Conservation (phyloP, 345 rosid genomes). For the Lepidium aucheri region DNA sequence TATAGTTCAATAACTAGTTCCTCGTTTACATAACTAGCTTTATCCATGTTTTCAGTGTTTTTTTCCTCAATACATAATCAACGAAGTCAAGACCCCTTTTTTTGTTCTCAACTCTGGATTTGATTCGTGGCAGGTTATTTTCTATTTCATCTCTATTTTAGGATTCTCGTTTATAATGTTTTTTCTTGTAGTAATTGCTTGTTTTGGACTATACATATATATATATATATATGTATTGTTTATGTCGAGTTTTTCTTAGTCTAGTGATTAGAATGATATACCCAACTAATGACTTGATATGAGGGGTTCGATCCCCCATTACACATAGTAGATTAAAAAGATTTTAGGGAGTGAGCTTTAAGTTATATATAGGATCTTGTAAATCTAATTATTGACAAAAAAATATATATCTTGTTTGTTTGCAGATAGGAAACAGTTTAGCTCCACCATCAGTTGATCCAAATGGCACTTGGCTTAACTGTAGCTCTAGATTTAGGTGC, state of each 20-base stretch:
- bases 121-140: slow-evolving; percentile 6
- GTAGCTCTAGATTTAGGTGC: slow-evolving; percentile 6
- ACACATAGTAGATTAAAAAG: too few species aligned
- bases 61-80: slow-evolving; percentile 26
- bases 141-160: not conserved
- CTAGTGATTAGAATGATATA: too few species aligned
- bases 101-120: too few species aligned
- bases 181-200: too few species aligned
- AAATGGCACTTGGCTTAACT: slow-evolving; percentile 12
- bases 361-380: too few species aligned
- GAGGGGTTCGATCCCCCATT: too few species aligned
- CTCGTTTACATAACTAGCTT: not conserved
- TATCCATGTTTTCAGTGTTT: slow-evolving; percentile 14
- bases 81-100: not conserved
- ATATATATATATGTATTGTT: too few species aligned
- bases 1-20: not conserved
- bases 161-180: not conserved
- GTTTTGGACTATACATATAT: too few species aligned
- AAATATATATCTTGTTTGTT: not conserved
- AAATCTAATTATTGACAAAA: too few species aligned
- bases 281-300: too few species aligned
- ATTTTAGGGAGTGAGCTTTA: too few species aligned
- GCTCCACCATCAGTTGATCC: slow-evolving; percentile 30
- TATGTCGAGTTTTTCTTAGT: too few species aligned
- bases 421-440: slow-evolving; percentile 14